Conservation (phyloP, 2,329 filamentous ascomycete species). For the Anisogramma anomala region DNA sequence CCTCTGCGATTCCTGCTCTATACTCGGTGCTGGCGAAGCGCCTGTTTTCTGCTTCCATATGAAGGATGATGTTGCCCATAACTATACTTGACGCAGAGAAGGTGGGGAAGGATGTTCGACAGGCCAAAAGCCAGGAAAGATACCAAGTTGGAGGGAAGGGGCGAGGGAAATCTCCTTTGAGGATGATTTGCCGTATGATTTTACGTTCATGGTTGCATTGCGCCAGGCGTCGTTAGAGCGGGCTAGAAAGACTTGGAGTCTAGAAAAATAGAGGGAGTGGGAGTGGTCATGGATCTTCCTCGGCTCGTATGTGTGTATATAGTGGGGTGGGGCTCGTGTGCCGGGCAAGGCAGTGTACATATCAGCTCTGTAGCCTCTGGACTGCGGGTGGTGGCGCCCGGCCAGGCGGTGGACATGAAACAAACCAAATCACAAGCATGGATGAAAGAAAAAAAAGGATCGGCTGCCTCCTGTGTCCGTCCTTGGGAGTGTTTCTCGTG, state of each 20-base stretch:
- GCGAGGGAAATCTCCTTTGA: not conserved
- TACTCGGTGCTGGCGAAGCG: not conserved
- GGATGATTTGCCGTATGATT: conserved; percentile 8
- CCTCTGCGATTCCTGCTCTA: not conserved
- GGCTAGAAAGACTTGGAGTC: not conserved
- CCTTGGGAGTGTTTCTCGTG: not conserved
- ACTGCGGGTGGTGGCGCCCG: not conserved
- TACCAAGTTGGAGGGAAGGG: not conserved
- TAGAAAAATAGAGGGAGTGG: not conserved
- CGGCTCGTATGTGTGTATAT: not conserved
- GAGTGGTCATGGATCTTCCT: not conserved
- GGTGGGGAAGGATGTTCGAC: too few species aligned
- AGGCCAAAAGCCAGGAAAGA: not conserved
- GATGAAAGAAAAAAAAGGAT: not conserved
- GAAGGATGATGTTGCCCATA: conserved; percentile 3
- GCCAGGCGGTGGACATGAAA: not conserved
- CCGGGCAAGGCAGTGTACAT: not conserved
- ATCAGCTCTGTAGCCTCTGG: not conserved
- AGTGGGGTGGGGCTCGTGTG: not conserved
- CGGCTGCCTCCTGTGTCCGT: not conserved
- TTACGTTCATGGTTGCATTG: conserved; percentile 2
- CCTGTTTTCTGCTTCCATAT: conserved; percentile 8
- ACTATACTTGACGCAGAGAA: not conserved
- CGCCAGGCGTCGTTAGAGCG: not conserved
- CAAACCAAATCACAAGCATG: not conserved